Evolutionary conservation across 1,284 basidiomycete genomes (phyloP), one percentile per base, ranked within the genome.

Genomic region (Leccinum pseudoinsigne): DNA sequence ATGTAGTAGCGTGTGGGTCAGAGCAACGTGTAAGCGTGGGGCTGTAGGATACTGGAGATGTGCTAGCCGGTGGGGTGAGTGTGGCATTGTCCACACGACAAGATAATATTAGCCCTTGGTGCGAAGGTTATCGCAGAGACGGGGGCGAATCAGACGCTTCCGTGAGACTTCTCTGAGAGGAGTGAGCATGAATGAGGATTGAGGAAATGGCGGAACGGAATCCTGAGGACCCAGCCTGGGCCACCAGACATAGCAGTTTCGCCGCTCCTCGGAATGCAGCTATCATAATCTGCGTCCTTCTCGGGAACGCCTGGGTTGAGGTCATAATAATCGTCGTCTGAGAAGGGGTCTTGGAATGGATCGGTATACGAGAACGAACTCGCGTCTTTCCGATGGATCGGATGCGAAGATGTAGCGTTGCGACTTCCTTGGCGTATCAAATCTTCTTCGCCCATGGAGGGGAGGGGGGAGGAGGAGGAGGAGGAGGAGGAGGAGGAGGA

Each of bases 181-280:
- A 21, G 62, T 62, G 18, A 79, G 72, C 4, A 67, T 57, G 64
- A 70, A 68, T 21, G 75, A 67, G 59, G 74, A 75, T 21, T 66
- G 54, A 1, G 71, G 70, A 26, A 71, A 70, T 11, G 74, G 68
- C 38, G 68, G 67, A 26, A 68, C 63, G 8, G 70, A 67, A 63
- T 71, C 72, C 55, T 69, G 67, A 61, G 74, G 69, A 18, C 69
- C 69, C 40, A 66, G 70, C 14, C 64, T 63, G 38, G 76, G 64
- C 47, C 67, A 65, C 10, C 74, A 54, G 67, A 68, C 58, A 72
- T 72, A 59, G 68, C 64, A 50, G 64, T 62, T 53, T 55, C 64
- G 9, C 69, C 70, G 55, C 66, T 65, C 57, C 82, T 34, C 77
- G 74, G 71, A 84, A 86, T 26, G 80, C 80, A 70, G 26, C 34